Conservation (phyloP, 2,329 filamentous ascomycete species). For the Beauveria varroae region DNA sequence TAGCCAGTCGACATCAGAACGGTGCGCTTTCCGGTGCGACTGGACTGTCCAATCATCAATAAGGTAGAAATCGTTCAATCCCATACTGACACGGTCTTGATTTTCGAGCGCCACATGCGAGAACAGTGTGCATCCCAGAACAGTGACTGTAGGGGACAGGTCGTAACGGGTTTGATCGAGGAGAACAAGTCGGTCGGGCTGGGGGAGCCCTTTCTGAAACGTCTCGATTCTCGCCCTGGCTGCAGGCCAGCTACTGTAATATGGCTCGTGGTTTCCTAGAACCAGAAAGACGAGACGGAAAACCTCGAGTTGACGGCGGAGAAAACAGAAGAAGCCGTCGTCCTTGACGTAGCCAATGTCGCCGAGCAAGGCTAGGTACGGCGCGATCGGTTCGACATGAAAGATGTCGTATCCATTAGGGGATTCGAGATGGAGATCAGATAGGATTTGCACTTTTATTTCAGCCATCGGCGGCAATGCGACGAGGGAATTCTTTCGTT, state of each 20-base stretch:
- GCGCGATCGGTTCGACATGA: slow-evolving; percentile 30
- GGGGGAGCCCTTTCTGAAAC: background rate
- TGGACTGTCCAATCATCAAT: slow-evolving; percentile 22
- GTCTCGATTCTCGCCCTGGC: slow-evolving; percentile 1
- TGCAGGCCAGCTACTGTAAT: slow-evolving; percentile 14
- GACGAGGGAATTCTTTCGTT: background rate
- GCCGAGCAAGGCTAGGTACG: slow-evolving; percentile 39
- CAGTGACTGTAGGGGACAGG: slow-evolving; percentile 23
- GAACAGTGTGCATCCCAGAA: slow-evolving; percentile 37
- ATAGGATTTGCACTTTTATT: slow-evolving; percentile 8
- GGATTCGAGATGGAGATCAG: slow-evolving; percentile 40
- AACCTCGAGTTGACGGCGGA: slow-evolving; percentile 30
- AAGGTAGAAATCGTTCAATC: slow-evolving; percentile 18
- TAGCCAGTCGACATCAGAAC: slow-evolving; percentile 19
- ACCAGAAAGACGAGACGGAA: slow-evolving; percentile 37
- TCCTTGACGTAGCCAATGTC: slow-evolving; percentile 37
- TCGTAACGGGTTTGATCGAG: background rate
- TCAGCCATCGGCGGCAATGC: background rate
- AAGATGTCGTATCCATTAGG: slow-evolving; percentile 24
- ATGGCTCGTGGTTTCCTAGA: slow-evolving; percentile 42
- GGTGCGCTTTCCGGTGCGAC: slow-evolving; percentile 17
- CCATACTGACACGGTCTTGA: slow-evolving; percentile 23
- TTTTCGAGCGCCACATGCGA: slow-evolving; percentile 27
- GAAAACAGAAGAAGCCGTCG: slow-evolving; percentile 31
- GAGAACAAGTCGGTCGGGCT: slow-evolving; percentile 5